Evolutionary conservation across 495 filamentous ascomycete species (phyloP), one percentile per base, ranked within the genome.

Genomic region (Staphylotrichum longicolle): DNA sequence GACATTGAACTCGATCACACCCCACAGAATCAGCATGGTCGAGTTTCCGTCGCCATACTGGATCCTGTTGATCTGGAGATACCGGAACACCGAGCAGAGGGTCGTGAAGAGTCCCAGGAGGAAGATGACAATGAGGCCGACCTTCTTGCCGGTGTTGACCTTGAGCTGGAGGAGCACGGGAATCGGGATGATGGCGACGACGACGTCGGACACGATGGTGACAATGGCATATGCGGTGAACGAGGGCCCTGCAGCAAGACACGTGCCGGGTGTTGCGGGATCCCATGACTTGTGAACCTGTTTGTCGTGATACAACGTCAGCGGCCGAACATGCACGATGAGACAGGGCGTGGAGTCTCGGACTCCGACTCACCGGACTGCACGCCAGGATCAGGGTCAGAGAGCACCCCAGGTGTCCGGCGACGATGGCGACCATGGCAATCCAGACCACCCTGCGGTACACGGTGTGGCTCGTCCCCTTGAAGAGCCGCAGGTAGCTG

Each of bases 71-170:
- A 86, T 85, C 61, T 85, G 81, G 2, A 79, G 70, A 55, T 84
- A 75, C 9, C 83, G 77, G 58, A 85, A 62, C 40, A 84, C 71
- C 1, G 82, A 85, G 64, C 82, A 85, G 45, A 84, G 64, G 0
- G 83, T 84, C 1, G 83, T 85, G 64, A 86, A 82, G 9, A 85
- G 77, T 7, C 83, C 83, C 8, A 86, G 74, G 4, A 83, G 64
- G 66, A 86, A 85, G 6, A 86, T 75, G 51, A 77, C 76, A 49
- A 82, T 75, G 2, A 86, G 72, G 27, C 77, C 82, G 6, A 79
- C 65, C 56, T 85, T 85, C 63, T 83, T 81, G 9, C 73, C 74
- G 1, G 66, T 62, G 54, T 73, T 75, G 62, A 86, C 77, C 37
- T 84, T 83, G 15, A 84, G 70, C 41, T 69, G 60, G 5, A 84